phyloP scores from a whole-genome alignment of 2,329 filamentous ascomycete species.

The Fusarium solani-melongenae region DNA sequence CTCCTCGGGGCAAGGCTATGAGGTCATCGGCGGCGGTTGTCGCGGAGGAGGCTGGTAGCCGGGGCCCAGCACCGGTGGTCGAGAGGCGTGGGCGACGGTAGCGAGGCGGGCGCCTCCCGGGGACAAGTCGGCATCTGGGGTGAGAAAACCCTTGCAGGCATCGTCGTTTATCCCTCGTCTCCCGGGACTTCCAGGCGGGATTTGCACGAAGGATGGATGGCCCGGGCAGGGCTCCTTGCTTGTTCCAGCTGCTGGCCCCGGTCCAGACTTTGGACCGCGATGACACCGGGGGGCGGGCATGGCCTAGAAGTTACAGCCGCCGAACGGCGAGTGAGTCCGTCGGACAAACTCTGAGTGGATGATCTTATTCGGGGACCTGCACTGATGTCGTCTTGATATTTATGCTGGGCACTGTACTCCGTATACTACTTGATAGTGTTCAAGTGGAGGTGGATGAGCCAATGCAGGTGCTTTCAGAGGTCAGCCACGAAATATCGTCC shows the following conservation, averaged over 20 bases:
- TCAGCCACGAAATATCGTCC: slow-evolving; percentile 21
- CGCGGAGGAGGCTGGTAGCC: slow-evolving; percentile 26
- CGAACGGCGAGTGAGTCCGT: background rate
- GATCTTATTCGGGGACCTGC: background rate
- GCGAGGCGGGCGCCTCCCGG: slow-evolving; percentile 29
- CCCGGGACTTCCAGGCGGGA: slow-evolving; percentile 26
- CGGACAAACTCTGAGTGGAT: background rate
- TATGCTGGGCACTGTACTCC: background rate
- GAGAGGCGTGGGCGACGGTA: slow-evolving; percentile 15
- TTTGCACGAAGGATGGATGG: slow-evolving; percentile 1
- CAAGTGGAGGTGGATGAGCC: slow-evolving; percentile 18
- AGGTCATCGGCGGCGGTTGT: slow-evolving; percentile 41
- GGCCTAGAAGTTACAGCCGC: background rate
- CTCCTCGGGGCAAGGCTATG: slow-evolving; percentile 23
- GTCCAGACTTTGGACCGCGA: slow-evolving; percentile 7
- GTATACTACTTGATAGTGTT: slow-evolving; percentile 1
- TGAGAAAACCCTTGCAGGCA: slow-evolving; percentile 31
- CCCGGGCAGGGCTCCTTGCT: background rate
- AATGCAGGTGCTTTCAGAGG: slow-evolving; percentile 37
- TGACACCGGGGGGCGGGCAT: background rate
- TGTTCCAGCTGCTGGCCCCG: background rate
- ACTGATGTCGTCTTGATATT: background rate
- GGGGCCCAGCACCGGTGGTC: slow-evolving; percentile 4
- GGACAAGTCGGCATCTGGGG: slow-evolving; percentile 38
- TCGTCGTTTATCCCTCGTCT: slow-evolving; percentile 28